These are phyloP conservation scores for Crepidotus variabilis DNA, from an alignment of 768 basidiomycete species.

Conservation along the genomic window DNA sequence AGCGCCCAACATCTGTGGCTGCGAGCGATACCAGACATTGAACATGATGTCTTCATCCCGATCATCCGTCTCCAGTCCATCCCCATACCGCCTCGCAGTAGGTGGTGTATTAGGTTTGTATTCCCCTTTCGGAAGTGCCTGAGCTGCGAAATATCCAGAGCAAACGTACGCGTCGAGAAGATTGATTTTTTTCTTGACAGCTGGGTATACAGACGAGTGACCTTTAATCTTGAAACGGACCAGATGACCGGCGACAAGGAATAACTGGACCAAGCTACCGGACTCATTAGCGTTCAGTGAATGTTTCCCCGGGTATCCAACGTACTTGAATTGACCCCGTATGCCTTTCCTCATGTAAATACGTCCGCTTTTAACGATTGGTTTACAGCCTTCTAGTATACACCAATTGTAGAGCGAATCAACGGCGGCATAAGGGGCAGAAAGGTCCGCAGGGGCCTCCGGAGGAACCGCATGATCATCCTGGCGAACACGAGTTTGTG, in stretches of 20 bases:
- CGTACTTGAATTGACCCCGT: conserved; percentile 77
- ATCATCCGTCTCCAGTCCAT: conserved; percentile 88
- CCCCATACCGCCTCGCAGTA: conserved; percentile 75
- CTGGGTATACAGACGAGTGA: conserved; percentile 52
- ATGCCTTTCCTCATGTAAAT: conserved; percentile 69
- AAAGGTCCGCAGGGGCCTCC: conserved; percentile 50
- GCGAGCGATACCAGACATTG: conserved; percentile 66
- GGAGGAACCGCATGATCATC: conserved; percentile 39
- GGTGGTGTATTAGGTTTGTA: conserved; percentile 48
- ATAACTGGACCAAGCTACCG: conserved; percentile 61
- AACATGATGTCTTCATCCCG: conserved; percentile 86
- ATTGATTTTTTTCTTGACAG: conserved; percentile 50
- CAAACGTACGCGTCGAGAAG: conserved; percentile 77
- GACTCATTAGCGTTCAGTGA: conserved; percentile 1
- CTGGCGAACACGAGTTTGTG: conserved; percentile 39
- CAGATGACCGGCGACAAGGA: conserved; percentile 74
- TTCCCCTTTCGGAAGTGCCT: conserved; percentile 60
- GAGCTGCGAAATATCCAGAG: conserved; percentile 82
- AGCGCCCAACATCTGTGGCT: conserved; percentile 24
- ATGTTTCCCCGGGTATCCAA: conserved; percentile 7
- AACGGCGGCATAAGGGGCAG: conserved; percentile 53
- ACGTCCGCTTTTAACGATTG: conserved; percentile 70
- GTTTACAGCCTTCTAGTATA: conserved; percentile 70
- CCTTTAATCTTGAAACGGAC: conserved; percentile 67
- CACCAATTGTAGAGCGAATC: conserved; percentile 85